These are phyloP conservation scores for grape (Vitis vinifera) DNA, from an alignment of 164 flowering plant genomes.

Conservation along the genomic window ASM3070453v1 NC_081808.1:20599001-20599500, in stretches of 20 bases:
- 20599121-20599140: slow-evolving; percentile 53
- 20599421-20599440: slow-evolving; percentile 49
- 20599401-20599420: slow-evolving; percentile 41
- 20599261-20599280: slow-evolving; percentile 10
- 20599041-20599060: slow-evolving; percentile 12
- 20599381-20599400: slow-evolving; percentile 52
- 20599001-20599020: slow-evolving; percentile 49
- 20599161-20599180: slow-evolving; percentile 65
- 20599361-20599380: slow-evolving; percentile 56
- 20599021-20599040: slow-evolving; percentile 44
- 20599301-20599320: slow-evolving; percentile 36
- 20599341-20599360: slow-evolving; percentile 30
- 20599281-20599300: slow-evolving; percentile 30
- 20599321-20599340: slow-evolving; percentile 41
- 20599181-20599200: slow-evolving; percentile 45
- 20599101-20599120: slow-evolving; percentile 40
- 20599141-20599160: slow-evolving; percentile 41
- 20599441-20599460: slow-evolving; percentile 52
- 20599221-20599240: background rate
- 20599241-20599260: background rate
- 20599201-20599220: background rate
- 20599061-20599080: slow-evolving; percentile 19
- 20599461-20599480: slow-evolving; percentile 55
- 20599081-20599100: slow-evolving; percentile 32
- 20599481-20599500: slow-evolving; percentile 45